Evolutionary conservation across 2,329 filamentous ascomycete species (phyloP).

Genomic region (Parastagonospora nodorum): DNA sequence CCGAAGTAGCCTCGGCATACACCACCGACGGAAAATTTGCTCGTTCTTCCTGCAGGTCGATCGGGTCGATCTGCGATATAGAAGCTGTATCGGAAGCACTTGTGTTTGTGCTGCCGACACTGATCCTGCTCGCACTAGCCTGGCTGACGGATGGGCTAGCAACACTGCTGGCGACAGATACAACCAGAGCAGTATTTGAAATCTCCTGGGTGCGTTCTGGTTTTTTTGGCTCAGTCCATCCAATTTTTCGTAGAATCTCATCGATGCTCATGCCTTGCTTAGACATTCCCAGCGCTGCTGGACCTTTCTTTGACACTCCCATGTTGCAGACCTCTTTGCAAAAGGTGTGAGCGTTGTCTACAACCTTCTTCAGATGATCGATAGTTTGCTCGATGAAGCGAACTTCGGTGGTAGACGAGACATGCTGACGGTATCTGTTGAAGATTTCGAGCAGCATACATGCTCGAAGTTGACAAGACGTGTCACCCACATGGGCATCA

Average conservation of each 20-base stretch:
- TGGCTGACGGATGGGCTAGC: neutral
- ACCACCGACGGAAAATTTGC: neutral
- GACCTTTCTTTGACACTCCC: neutral
- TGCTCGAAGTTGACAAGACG: slow-evolving; percentile 9
- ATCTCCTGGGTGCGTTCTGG: neutral
- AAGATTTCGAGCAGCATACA: slow-evolving; percentile 7
- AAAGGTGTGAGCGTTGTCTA: neutral
- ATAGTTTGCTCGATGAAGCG: neutral
- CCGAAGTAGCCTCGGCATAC: neutral
- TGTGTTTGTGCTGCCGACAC: neutral
- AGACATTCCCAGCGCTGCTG: neutral
- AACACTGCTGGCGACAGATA: neutral
- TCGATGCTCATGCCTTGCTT: slow-evolving; percentile 3
- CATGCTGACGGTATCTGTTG: slow-evolving; percentile 1
- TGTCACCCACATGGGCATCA: slow-evolving; percentile 9
- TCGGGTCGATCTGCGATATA: neutral
- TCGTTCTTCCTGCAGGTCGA: neutral
- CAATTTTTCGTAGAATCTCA: slow-evolving; percentile 1
- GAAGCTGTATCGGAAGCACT: neutral
- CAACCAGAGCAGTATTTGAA: neutral
- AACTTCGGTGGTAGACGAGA: neutral
- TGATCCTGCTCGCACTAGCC: neutral
- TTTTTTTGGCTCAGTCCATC: neutral
- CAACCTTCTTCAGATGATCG: neutral
- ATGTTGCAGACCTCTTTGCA: neutral